Conservation (phyloP, 129 eudicot genomes). For the Solidago caesia region DNA sequence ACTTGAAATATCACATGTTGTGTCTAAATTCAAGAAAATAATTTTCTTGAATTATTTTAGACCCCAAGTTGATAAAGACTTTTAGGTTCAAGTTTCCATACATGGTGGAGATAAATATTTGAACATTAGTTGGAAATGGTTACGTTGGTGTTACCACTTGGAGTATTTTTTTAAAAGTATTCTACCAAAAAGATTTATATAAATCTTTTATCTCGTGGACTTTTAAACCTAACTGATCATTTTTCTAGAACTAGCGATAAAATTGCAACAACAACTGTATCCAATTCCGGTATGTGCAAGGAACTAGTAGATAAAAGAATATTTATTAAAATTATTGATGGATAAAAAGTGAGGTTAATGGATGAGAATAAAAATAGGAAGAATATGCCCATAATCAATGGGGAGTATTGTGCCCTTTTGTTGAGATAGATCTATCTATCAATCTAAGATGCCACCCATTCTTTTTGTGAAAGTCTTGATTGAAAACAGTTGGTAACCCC, state of each 20-base stretch:
- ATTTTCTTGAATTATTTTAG: slow-evolving; percentile 23
- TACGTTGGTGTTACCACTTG: slow-evolving; percentile 21
- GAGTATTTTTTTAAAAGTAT: background rate
- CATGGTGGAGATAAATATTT: slow-evolving; percentile 33
- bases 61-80: slow-evolving; percentile 11
- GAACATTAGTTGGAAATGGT: slow-evolving; percentile 27
- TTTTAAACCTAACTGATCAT: no score
- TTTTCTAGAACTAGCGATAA: no score
- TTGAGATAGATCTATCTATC: slow-evolving; percentile 34
- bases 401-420: slow-evolving; percentile 16
- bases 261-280: background rate
- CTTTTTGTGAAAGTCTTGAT: slow-evolving; percentile 29
- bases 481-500: slow-evolving; percentile 23
- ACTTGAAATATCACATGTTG: slow-evolving; percentile 40
- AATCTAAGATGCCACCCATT: slow-evolving; percentile 42
- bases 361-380: slow-evolving; percentile 33
- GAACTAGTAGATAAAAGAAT: no score
- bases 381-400: slow-evolving; percentile 42
- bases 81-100: slow-evolving; percentile 17
- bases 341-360: slow-evolving; percentile 33
- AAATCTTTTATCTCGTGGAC: no score
- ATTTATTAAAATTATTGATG: slow-evolving; percentile 19
- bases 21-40: slow-evolving; percentile 31
- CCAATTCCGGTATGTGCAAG: background rate
- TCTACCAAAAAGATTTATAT: no score